Conservation (phyloP, 2,329 filamentous ascomycete genomes). For the Monilinia laxa region DNA sequence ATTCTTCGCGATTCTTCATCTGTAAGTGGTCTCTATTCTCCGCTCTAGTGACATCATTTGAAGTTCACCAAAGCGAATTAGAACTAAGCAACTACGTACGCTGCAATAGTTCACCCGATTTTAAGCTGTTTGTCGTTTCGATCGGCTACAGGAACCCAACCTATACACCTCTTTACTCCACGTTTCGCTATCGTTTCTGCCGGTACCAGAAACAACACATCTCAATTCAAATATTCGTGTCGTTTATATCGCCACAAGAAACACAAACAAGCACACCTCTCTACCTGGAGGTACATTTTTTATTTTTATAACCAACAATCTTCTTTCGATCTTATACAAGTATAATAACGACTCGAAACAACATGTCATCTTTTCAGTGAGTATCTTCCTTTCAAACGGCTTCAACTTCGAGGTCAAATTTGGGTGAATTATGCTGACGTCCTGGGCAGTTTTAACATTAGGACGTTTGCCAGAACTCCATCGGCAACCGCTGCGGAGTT, state of each 20-base stretch:
- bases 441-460: neutral
- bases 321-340: neutral
- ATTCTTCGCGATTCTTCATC: neutral
- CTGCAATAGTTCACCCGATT: neutral
- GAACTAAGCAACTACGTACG: neutral
- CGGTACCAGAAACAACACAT: neutral
- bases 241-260: neutral
- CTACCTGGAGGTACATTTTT: too few relatives aligned
- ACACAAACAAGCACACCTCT: neutral
- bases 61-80: neutral
- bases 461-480: constrained; percentile 1
- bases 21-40: neutral
- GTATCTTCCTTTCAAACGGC: neutral
- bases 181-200: neutral
- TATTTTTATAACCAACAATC: neutral
- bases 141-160: neutral
- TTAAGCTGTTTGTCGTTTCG: neutral
- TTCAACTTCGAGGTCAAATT: neutral
- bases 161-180: neutral
- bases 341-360: neutral
- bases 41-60: neutral
- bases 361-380: neutral
- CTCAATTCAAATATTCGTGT: neutral
- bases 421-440: neutral
- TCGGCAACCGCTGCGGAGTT: neutral